Percentiles rank a stretch among this genome's conserved stretches.
These are phyloP conservation scores for Ruellia speciosa DNA, from an alignment of 305 asterid species.

Conservation along the genomic window DNA sequence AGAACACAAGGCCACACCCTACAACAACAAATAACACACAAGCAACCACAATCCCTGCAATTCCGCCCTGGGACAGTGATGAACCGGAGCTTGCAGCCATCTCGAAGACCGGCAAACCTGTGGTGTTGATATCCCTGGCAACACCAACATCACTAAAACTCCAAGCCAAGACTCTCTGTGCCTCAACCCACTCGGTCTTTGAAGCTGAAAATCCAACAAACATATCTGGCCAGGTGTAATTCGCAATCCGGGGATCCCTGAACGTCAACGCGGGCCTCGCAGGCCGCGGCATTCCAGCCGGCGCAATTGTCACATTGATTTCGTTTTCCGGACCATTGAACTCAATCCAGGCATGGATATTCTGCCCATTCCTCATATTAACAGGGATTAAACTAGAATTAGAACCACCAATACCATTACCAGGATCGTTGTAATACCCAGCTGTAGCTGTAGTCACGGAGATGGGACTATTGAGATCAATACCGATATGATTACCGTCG, in stretches of 20 bases:
- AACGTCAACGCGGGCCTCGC: slow-evolving; percentile 33
- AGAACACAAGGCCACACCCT: slow-evolving; percentile 20
- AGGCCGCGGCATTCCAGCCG: slow-evolving; percentile 54
- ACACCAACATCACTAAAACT: slow-evolving; percentile 70
- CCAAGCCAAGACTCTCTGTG: slow-evolving; percentile 72
- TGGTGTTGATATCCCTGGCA: slow-evolving; percentile 63
- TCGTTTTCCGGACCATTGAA: slow-evolving; percentile 48
- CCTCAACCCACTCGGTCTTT: slow-evolving; percentile 65
- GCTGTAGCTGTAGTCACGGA: slow-evolving; percentile 36
- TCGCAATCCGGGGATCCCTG: slow-evolving; percentile 31
- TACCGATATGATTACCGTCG: slow-evolving; percentile 51
- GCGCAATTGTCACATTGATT: slow-evolving; percentile 66
- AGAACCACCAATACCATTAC: slow-evolving; percentile 7
- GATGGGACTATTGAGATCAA: slow-evolving; percentile 43
- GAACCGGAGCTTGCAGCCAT: slow-evolving; percentile 25
- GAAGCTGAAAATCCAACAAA: slow-evolving; percentile 76
- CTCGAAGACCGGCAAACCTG: slow-evolving; percentile 52
- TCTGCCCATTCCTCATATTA: slow-evolving; percentile 58
- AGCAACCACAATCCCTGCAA: slow-evolving; percentile 54
- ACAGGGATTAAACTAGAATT: slow-evolving; percentile 35
- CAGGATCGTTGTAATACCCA: slow-evolving; percentile 44
- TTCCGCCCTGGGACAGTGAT: slow-evolving; percentile 33
- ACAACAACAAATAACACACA: slow-evolving; percentile 21
- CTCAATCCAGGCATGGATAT: slow-evolving; percentile 70
- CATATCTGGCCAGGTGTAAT: slow-evolving; percentile 47